Percentiles rank a stretch among this genome's conserved stretches.
These are phyloP conservation scores for Heliophila coronopifolia DNA, from an alignment of 441 rosid genomes.

Conservation along the genomic window DNA sequence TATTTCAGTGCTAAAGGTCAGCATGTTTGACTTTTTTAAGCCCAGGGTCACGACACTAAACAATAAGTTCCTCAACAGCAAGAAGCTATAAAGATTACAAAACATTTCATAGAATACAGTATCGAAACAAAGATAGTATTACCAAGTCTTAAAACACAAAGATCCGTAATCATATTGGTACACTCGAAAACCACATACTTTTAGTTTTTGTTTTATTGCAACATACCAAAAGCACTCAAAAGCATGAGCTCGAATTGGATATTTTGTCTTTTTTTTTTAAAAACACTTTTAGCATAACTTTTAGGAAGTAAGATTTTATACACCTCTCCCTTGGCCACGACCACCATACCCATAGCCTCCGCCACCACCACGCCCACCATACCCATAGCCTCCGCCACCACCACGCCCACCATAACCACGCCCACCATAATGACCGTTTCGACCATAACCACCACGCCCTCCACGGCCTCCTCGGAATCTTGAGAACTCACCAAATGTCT, in stretches of 20 bases:
- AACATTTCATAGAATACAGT: slow-evolving; percentile 2
- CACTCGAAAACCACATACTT: slow-evolving; percentile 19
- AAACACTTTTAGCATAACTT: background rate
- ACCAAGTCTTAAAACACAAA: slow-evolving; percentile 12
- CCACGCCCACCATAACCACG: slow-evolving; percentile 56
- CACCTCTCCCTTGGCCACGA: slow-evolving; percentile 34
- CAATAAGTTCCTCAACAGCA: background rate
- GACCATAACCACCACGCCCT: slow-evolving; percentile 38
- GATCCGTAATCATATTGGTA: slow-evolving; percentile 8
- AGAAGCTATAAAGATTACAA: background rate
- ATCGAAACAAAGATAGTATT: slow-evolving; percentile 1
- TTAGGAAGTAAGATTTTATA: slow-evolving; percentile 26
- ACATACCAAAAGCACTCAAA: slow-evolving; percentile 13
- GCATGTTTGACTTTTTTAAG: background rate
- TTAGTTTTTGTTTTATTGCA: slow-evolving; percentile 20
- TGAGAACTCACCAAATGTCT: slow-evolving; percentile 78
- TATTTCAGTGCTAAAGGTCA: background rate
- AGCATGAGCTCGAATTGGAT: background rate
- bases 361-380: no score
- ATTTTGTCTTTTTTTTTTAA: background rate
- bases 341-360: slow-evolving; percentile 34
- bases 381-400: no score
- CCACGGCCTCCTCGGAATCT: slow-evolving; percentile 63
- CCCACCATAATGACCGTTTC: slow-evolving; percentile 57
- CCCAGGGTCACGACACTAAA: background rate